Base-by-base conservation (phyloP, 805 yeast species). In the Saturnispora dispora region DNA sequence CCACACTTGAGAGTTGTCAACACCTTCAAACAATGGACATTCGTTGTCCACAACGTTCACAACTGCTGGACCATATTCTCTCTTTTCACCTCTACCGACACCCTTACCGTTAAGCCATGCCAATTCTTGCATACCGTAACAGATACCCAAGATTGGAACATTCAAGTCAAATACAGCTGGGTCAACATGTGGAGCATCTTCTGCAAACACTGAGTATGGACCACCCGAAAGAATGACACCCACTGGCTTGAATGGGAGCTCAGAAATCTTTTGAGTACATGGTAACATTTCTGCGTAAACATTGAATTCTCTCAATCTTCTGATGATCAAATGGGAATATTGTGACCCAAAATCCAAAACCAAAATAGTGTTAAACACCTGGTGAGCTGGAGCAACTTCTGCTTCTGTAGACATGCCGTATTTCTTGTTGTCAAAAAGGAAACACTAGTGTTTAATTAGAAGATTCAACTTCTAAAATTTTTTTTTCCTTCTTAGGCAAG, bases 231-330 rank as follows among this genome's bases (percentile, higher is more conserved):
- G 75, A 64, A 93, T 93, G 53, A 93, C 83, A 73, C 99, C 99
- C 69, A 83, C 87, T 60, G 99, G 99, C 67, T 81, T 90, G 95
- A 96, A 93, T 54, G 82, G 71, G 62, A 93, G 78, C 60, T 91
- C 97, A 51, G 84, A 68, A 66, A 93, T 91, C 76, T 93, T 93
- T 73, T 95, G 99, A 50, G 99, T 93, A 74, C 99, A 93, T 60
- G 99, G 99, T 58, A 93, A 79, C 99, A 93, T 93, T 74, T 93
- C 99, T 59, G 99, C 98, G 71, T 93, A 93, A 59, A 93, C 91
- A 70, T 93, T 89, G 77, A 90, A 87, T 71, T 93, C 99, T 78
- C 99, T 88, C 61, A 93, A 79, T 73, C 99, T 87, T 73, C 99
- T 85, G 55, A 97, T 90, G 69, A 93, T 89, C 68, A 93, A 74